Percentiles rank a stretch among this genome's conserved stretches.
Evolutionary conservation across 148 eudicot genomes (phyloP).

Genomic region (Linanthus parryae): DNA sequence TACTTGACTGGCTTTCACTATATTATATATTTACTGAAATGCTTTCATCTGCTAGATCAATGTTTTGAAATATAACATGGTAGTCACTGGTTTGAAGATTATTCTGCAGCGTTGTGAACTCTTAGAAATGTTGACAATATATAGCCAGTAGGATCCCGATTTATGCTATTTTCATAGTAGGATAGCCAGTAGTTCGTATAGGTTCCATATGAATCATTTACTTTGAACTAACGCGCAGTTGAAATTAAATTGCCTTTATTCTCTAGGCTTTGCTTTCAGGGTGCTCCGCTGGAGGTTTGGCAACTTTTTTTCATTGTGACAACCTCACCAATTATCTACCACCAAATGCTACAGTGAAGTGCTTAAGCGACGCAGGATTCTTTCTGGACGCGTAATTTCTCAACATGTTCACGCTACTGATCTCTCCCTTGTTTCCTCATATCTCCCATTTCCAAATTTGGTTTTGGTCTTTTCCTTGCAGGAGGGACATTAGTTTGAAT

Average conservation of each 20-base stretch:
- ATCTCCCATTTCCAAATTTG: background rate
- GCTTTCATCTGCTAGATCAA: too few relatives aligned
- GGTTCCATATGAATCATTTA: constrained; percentile 1
- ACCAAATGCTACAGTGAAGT: constrained; percentile 59
- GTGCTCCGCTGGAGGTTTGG: constrained; percentile 96
- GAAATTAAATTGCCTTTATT: background rate
- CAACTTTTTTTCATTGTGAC: constrained; percentile 78
- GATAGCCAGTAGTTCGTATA: too few relatives aligned
- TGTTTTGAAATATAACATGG: too few relatives aligned
- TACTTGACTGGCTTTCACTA: constrained; percentile 12
- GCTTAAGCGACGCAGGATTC: constrained; percentile 92
- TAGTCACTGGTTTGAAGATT: too few relatives aligned
- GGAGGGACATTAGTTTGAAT: constrained; percentile 53
- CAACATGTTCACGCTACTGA: background rate
- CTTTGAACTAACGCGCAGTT: background rate
- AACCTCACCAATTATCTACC: constrained; percentile 66
- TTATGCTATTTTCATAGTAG: too few relatives aligned
- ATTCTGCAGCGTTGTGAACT: too few relatives aligned
- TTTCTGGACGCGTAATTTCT: constrained; percentile 65
- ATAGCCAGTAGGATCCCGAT: too few relatives aligned
- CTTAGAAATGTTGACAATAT: too few relatives aligned
- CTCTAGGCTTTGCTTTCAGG: constrained; percentile 86
- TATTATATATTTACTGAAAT: too few relatives aligned
- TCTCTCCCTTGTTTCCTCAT: background rate
- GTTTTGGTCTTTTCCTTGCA: constrained; percentile 31